These are phyloP conservation scores for Gnomoniopsis sp. DNA, from an alignment of 2,329 filamentous ascomycete species.

Conservation along the genomic window DNA sequence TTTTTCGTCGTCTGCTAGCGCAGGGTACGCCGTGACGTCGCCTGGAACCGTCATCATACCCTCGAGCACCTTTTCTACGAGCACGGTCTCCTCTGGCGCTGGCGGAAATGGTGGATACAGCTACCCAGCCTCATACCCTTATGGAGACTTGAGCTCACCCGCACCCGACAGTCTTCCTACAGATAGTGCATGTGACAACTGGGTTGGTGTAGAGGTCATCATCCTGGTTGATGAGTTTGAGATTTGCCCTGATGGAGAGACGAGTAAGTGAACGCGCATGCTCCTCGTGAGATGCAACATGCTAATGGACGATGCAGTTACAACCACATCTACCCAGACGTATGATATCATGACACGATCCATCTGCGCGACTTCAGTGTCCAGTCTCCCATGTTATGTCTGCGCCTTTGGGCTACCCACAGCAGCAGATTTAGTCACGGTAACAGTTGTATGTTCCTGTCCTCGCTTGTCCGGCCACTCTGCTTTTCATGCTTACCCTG, in stretches of 20 bases:
- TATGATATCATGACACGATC: conserved; percentile 24
- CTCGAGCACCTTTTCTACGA: conserved; percentile 2
- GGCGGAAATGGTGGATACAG: conserved; percentile 13
- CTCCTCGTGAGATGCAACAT: background rate
- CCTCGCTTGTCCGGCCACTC: background rate
- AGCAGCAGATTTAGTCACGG: conserved; percentile 22
- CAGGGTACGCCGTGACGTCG: background rate
- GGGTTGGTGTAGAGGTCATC: conserved; percentile 18
- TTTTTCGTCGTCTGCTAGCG: background rate
- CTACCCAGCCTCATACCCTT: conserved; percentile 9
- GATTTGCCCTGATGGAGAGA: conserved; percentile 16
- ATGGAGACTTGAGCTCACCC: conserved; percentile 1
- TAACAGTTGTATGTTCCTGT: conserved; percentile 22
- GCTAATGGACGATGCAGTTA: conserved; percentile 5
- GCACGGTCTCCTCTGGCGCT: background rate
- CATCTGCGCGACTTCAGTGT: conserved; percentile 26
- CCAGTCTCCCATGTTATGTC: conserved; percentile 27
- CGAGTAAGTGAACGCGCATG: conserved; percentile 2
- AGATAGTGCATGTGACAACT: conserved; percentile 5
- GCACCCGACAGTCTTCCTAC: conserved; percentile 1
- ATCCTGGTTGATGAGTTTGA: conserved; percentile 18
- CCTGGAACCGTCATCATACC: background rate
- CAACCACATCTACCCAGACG: conserved; percentile 16
- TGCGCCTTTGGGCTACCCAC: conserved; percentile 24
- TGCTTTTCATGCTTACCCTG: background rate